Evolutionary conservation across 345 rosid species (phyloP), one percentile per base, ranked within the genome.

Genomic region (Arabis hirsuta): DNA sequence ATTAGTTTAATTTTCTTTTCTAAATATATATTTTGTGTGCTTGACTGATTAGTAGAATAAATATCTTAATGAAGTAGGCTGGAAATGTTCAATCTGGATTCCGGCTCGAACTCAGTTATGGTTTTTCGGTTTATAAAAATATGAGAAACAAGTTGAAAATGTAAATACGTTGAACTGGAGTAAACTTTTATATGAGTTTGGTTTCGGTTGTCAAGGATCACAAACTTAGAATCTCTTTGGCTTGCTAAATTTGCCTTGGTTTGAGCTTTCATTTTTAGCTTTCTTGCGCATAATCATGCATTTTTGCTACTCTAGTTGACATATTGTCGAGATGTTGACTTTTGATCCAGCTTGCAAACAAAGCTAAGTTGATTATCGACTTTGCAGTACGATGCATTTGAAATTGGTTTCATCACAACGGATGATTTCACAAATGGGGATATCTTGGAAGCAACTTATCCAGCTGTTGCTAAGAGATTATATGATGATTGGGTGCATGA

Each of bases 341-440:
- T 41, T 13, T 52, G 27, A 9, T 67, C 63, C 0, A 1, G 27
- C 46, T 63, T 12, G 46, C 32, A 53, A 69, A 62, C 38, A 69
- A 38, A 27, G 38, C 74, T 76, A 62, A 76, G 2, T 45, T 27
- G 41, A 58, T 14, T 45, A 8, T 65, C 11, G 12, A 32, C 36
- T 29, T 70, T 79, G 87, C 94, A 95, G 99, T 95, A 90, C 61
- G 99, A 95, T 91, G 97, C 99, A 51, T 95, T 92, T 16, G 90
- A 90, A 32, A 85, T 90, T 65, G 99, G 99, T 64, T 92, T 95
- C 72, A 87, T 88, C 70, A 95, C 98, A 63, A 92, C 99, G 27
- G 99, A 95, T 73, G 99, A 95, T 84, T 90, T 90, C 82, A 92
- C 99, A 31, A 95, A 92, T 83, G 98, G 97, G 36, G 99, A 95